Evolutionary conservation across 2,329 filamentous ascomycete species (phyloP).

Genomic region (Diaporthe humulicola): DNA sequence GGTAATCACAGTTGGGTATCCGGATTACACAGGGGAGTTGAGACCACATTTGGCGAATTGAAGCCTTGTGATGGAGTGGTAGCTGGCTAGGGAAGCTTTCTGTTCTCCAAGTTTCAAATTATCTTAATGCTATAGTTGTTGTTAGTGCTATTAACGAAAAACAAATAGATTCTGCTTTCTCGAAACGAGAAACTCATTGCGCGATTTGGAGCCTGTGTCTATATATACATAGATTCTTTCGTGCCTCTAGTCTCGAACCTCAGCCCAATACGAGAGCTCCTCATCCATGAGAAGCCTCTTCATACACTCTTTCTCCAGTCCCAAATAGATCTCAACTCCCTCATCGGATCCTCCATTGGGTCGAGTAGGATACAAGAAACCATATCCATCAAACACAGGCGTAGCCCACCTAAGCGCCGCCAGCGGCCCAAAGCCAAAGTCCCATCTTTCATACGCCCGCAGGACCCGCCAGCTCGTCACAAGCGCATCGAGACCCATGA

Average conservation of each 20-base stretch:
- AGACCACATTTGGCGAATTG: background rate
- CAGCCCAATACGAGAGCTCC: conserved; percentile 9
- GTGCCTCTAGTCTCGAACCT: background rate
- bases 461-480: conserved; percentile 30
- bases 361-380: conserved; percentile 19
- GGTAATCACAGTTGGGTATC: conserved; percentile 1
- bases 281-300: conserved; percentile 12
- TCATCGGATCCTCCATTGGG: background rate
- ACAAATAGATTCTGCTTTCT: too few species aligned
- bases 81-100: background rate
- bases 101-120: background rate
- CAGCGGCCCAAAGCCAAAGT: conserved; percentile 21
- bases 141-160: too few species aligned
- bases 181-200: too few species aligned
- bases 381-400: conserved; percentile 28
- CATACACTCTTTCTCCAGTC: conserved; percentile 25
- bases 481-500: conserved; percentile 1
- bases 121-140: too few species aligned
- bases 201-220: too few species aligned
- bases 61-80: background rate
- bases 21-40: conserved; percentile 15
- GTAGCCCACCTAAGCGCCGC: conserved; percentile 20
- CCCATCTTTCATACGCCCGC: conserved; percentile 10
- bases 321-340: conserved; percentile 29
- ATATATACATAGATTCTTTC: background rate